Base-by-base conservation (phyloP, 305 asterid genomes). In the Plantago lanceolata region DNA sequence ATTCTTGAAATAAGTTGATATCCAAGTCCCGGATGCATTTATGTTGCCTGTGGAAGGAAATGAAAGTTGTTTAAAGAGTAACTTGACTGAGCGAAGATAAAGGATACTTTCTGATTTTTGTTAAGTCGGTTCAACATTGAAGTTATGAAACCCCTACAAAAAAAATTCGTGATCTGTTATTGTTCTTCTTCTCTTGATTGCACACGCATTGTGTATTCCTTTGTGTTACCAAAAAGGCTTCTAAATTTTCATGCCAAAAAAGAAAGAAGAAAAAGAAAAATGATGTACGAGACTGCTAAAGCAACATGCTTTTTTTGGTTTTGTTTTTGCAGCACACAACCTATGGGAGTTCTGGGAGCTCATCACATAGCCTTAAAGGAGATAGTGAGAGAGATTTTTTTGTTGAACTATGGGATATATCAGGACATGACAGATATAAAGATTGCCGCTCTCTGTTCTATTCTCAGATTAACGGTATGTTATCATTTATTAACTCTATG, bases 341-440 rank as follows among this genome's bases (percentile, higher is more conserved):
- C 49, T 82, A 80, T 71, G 96, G 88, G 68, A 78, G 77, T 64
- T 73, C 92, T 50, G 80, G 81, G 66, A 82, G 92, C 82, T 87
- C 99, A 20, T 87, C 99, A 50, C 82, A 68, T 72, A 85, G 85
- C 79, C 69, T 78, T 63, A 74, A 78, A 77, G 84, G 85, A 19
- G 96, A 83, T 31, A 21, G 66, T 2, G 92, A 93, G 61, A 79
- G 97, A 70, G 94, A 84, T 31, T 89, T 90, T 78, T 89, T 93
- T 75, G 68, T 93, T 48, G 96, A 93, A 74, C 94, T 93, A 43
- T 90, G 99, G 99, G 97, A 93, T 75, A 66, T 90, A 68, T 93
- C 97, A 37, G 99, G 99, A 55, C 99, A 90, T 48, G 99, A 90
- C 55, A 85, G 97, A 61, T 93, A 90, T 72, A 84, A 85, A 81